Evolutionary conservation across 2,329 filamentous ascomycete genomes (phyloP).

Genomic region (Beauveria caledonica): DNA sequence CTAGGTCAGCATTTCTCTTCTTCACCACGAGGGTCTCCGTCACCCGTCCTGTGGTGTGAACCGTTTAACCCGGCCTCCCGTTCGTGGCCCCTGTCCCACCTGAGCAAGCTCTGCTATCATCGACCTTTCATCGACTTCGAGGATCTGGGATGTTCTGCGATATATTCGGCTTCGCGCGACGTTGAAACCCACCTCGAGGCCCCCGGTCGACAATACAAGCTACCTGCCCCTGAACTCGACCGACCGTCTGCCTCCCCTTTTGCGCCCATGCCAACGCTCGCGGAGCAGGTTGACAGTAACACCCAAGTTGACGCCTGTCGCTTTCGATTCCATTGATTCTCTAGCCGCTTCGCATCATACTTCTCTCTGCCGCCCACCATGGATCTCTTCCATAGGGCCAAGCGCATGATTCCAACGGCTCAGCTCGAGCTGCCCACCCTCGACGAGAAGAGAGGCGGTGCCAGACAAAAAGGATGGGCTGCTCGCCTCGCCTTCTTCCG

Average conservation of each 20-base stretch:
- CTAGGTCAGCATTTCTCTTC: not conserved
- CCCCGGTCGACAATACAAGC: not conserved
- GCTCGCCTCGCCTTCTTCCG: conserved; percentile 70
- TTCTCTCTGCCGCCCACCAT: conserved; percentile 26
- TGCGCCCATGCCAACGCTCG: not conserved
- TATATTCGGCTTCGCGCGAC: not conserved
- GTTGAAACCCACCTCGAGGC: not conserved
- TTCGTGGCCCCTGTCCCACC: not conserved
- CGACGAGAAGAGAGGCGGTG: conserved; percentile 39
- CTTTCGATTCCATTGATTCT: not conserved
- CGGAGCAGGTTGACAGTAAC: not conserved
- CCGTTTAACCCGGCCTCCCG: not conserved
- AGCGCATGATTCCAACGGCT: conserved; percentile 38
- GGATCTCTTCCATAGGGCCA: conserved; percentile 51
- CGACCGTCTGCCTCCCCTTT: not conserved
- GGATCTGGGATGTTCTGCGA: not conserved
- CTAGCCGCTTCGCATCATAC: not conserved
- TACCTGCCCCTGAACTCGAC: conserved; percentile 2
- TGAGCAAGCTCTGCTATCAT: not conserved
- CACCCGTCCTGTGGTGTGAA: not conserved
- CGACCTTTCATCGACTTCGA: not conserved
- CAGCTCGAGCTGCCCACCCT: conserved; percentile 38
- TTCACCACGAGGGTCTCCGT: not conserved
- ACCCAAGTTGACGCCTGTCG: not conserved
- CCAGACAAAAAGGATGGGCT: conserved; percentile 32